A percentile compares a stretch with the other conserved stretches of the same genome.
Conservation (phyloP, 345 rosid species). For the Eucalyptus fibrosa region DNA sequence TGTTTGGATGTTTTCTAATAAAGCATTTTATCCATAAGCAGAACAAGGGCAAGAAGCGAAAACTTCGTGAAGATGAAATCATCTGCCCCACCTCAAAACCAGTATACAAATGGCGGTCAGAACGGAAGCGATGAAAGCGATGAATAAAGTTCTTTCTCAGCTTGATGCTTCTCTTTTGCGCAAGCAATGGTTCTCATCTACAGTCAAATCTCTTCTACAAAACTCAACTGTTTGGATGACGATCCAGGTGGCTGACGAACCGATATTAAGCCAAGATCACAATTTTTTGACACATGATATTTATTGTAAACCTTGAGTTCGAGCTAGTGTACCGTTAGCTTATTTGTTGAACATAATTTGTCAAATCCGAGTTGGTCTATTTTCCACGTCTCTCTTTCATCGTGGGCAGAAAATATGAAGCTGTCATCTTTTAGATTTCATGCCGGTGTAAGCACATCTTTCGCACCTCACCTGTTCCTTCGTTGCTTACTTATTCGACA, state of each 20-base stretch:
- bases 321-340: background rate
- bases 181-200: background rate
- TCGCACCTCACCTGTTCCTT: background rate
- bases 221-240: background rate
- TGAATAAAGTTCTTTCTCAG: background rate
- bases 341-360: background rate
- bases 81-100: slow-evolving; percentile 45
- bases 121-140: slow-evolving; percentile 83
- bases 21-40: background rate
- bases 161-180: background rate
- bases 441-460: background rate
- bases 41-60: slow-evolving; percentile 81
- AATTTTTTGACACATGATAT: background rate
- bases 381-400: background rate
- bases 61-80: slow-evolving; percentile 68
- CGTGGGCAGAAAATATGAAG: background rate
- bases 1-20: background rate
- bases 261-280: background rate
- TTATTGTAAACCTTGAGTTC: background rate
- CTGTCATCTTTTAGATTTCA: background rate
- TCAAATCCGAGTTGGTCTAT: background rate
- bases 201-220: background rate
- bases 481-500: background rate
- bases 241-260: background rate
- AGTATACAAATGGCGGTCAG: slow-evolving; percentile 65